A percentile compares a stretch with the other conserved stretches of the same genome.
These are phyloP conservation scores for Phytophthora syringae DNA, from an alignment of 352 stramenopile genomes.

Conservation along the genomic window DNA sequence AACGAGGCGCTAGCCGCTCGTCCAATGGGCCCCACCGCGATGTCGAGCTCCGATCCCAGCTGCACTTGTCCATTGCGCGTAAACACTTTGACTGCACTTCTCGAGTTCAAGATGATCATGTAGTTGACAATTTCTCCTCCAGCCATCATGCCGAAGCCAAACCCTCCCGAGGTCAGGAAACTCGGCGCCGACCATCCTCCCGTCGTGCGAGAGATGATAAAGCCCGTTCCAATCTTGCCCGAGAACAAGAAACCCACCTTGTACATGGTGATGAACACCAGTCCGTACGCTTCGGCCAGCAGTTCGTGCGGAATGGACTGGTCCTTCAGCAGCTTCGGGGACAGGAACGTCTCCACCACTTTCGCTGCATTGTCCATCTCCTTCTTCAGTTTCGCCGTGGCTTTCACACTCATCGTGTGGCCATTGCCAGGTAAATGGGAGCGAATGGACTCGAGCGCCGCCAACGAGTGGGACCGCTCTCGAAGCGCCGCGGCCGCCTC, in stretches of 20 bases:
- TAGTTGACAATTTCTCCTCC: constrained; percentile 83
- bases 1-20: constrained; percentile 66
- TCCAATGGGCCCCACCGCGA: constrained; percentile 74
- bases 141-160: constrained; percentile 89
- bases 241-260: constrained; percentile 84
- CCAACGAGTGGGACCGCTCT: constrained; percentile 69
- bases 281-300: constrained; percentile 72
- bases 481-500: constrained; percentile 44
- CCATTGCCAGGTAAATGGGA: constrained; percentile 25
- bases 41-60: constrained; percentile 73
- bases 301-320: constrained; percentile 84
- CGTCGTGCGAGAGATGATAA: constrained; percentile 77
- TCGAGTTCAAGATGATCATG: constrained; percentile 82
- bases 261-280: constrained; percentile 86
- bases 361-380: constrained; percentile 69
- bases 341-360: constrained; percentile 79
- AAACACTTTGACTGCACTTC: constrained; percentile 79
- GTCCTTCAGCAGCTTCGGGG: constrained; percentile 76
- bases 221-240: constrained; percentile 79
- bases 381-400: constrained; percentile 63
- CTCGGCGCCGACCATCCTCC: constrained; percentile 77
- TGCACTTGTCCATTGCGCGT: constrained; percentile 81
- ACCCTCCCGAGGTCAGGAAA: constrained; percentile 70
- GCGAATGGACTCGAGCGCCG: constrained; percentile 43
- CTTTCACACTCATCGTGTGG: constrained; percentile 65